These are phyloP conservation scores for Fagopyrum homotropicum DNA, from an alignment of 148 eudicot genomes.

Conservation along the genomic window DNA sequence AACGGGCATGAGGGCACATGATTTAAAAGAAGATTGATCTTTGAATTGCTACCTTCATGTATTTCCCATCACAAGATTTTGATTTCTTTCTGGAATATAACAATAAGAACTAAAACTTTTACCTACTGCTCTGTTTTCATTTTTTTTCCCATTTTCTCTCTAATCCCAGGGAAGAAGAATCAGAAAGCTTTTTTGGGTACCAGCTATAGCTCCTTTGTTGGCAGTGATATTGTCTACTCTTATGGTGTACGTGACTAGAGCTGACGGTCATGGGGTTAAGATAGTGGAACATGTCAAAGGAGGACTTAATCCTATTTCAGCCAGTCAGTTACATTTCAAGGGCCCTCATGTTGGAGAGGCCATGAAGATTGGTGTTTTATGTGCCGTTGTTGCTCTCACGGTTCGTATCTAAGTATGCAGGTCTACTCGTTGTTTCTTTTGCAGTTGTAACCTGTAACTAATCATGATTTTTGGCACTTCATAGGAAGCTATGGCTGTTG, in stretches of 20 bases:
- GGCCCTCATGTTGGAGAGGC: conserved; percentile 34
- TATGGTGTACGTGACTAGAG: conserved; percentile 52
- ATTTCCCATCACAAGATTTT: too few relatives aligned
- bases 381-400: conserved; percentile 43
- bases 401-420: conserved; percentile 18
- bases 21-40: too few relatives aligned
- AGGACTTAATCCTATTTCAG: conserved; percentile 58
- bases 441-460: neutral
- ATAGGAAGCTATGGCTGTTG: conserved; percentile 69
- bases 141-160: neutral
- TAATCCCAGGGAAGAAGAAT: conserved; percentile 50
- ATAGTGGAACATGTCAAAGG: conserved; percentile 57
- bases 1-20: too few relatives aligned
- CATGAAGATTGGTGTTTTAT: conserved; percentile 31
- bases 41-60: too few relatives aligned
- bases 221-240: conserved; percentile 47
- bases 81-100: too few relatives aligned
- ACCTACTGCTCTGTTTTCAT: neutral
- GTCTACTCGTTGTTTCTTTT: neutral
- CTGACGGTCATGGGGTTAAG: conserved; percentile 53
- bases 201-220: conserved; percentile 49
- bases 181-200: conserved; percentile 52
- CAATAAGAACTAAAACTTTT: neutral
- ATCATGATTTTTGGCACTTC: neutral
- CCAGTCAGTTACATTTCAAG: conserved; percentile 33